phyloP scores from a whole-genome alignment of 2,329 filamentous ascomycete genomes.

The Pseudocercospora cruenta region DNA sequence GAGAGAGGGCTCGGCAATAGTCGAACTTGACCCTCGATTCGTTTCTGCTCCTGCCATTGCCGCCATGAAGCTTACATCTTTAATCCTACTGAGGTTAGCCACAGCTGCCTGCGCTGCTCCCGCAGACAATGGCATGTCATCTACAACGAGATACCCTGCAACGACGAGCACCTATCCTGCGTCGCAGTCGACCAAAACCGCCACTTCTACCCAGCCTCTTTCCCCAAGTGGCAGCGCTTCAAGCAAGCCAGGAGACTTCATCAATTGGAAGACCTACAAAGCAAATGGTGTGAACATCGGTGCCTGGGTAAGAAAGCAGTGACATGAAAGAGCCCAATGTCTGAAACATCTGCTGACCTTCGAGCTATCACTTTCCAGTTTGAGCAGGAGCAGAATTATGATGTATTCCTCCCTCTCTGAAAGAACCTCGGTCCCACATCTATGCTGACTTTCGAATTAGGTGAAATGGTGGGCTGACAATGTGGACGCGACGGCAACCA shows the following conservation, averaged over 20 bases:
- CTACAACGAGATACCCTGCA: too few relatives aligned
- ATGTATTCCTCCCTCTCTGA: neutral
- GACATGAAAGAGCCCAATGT: too few relatives aligned
- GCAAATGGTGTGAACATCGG: slow-evolving; percentile 16
- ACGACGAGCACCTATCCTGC: too few relatives aligned
- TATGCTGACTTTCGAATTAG: too few relatives aligned
- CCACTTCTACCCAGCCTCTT: neutral
- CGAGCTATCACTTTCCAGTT: neutral
- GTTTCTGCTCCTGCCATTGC: neutral
- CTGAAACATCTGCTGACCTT: too few relatives aligned
- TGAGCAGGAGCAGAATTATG: slow-evolving; percentile 10
- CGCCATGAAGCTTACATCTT: slow-evolving; percentile 3
- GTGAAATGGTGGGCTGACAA: slow-evolving; percentile 17
- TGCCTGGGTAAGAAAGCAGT: slow-evolving; percentile 6
- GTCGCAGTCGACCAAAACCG: too few relatives aligned
- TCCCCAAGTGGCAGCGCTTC: slow-evolving; percentile 1
- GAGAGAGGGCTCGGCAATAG: too few relatives aligned
- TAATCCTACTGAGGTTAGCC: slow-evolving; percentile 7
- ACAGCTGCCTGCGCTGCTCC: slow-evolving; percentile 7
- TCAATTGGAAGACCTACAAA: slow-evolving; percentile 15
- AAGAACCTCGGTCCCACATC: too few relatives aligned
- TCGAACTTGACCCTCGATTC: neutral
- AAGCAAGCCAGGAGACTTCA: slow-evolving; percentile 5
- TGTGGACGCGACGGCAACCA: neutral
- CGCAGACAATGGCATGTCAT: neutral